Evolutionary conservation across 495 filamentous ascomycete species (phyloP), one percentile per base, ranked within the genome.

Genomic region (Daldinia decipiens): DNA sequence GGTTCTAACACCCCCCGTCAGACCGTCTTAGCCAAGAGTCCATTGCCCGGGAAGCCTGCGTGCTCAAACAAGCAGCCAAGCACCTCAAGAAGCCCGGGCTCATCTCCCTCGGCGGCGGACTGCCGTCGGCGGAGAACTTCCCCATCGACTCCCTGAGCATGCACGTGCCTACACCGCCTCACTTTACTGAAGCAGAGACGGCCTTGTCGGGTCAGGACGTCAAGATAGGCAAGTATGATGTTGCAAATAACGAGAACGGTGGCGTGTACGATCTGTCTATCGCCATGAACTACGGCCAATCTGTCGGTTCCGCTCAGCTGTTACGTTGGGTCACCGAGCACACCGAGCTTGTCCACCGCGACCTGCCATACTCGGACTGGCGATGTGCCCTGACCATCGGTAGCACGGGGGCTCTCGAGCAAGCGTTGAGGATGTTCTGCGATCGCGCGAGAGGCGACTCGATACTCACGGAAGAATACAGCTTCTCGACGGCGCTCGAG

Each of bases 301-400:
- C 93, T 15, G 87, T 87, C 13, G 95, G 95, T 27, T 87, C 93
- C 32, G 91, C 94, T 1, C 95, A 97, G 80, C 77, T 99, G 72
- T 82, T 96, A 34, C 86, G 95, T 38, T 99, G 92, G 76, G 84
- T 97, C 43, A 96, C 93, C 0, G 95, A 98, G 81, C 95, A 99
- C 79, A 96, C 93, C 0, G 95, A 95, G 80, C 84, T 94, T 39
- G 84, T 91, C 12, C 64, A 67, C 21, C 87, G 90, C 74, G 78
- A 85, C 64, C 92, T 92, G 3, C 91, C 90, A 3, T 98, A 97
- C 78, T 79, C 84, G 29, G 93, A 98, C 81, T 98, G 95, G 95
- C 81, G 85, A 61, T 92, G 89, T 73, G 85, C 85, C 52, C 76
- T 95, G 77, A 92, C 88, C 4, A 83, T 92, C 43, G 95, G 95